A percentile compares a stretch with the other conserved stretches of the same genome.
Evolutionary conservation across 2,329 filamentous ascomycete species (phyloP).

Genomic region (Venturia effusa): DNA sequence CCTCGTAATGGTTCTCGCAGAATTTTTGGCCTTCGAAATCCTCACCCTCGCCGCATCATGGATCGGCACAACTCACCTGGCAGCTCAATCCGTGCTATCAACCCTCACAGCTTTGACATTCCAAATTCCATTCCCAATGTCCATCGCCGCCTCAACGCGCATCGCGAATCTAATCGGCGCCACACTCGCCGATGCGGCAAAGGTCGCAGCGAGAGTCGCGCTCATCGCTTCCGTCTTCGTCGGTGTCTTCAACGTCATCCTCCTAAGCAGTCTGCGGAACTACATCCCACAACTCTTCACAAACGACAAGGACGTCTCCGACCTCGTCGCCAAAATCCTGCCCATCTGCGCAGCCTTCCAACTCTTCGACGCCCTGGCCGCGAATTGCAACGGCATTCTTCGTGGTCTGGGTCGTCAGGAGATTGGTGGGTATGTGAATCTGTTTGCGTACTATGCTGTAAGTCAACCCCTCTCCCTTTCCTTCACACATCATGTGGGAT

Average conservation of each 20-base stretch:
- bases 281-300: conserved; percentile 70
- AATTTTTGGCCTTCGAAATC: conserved; percentile 88
- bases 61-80: conserved; percentile 68
- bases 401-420: conserved; percentile 81
- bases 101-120: conserved; percentile 73
- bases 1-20: conserved; percentile 87
- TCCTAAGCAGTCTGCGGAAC: conserved; percentile 58
- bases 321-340: conserved; percentile 56
- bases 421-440: conserved; percentile 79
- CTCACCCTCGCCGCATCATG: conserved; percentile 73
- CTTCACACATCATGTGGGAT: too few relatives aligned
- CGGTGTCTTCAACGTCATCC: conserved; percentile 65
- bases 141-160: conserved; percentile 77
- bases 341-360: conserved; percentile 83
- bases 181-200: conserved; percentile 68
- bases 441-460: conserved; percentile 71
- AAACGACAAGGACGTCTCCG: conserved; percentile 52
- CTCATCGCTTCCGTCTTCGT: conserved; percentile 56
- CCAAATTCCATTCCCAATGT: conserved; percentile 85
- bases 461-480: conserved; percentile 12
- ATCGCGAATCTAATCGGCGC: conserved; percentile 90
- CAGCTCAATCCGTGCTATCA: conserved; percentile 76
- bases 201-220: conserved; percentile 67
- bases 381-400: conserved; percentile 73
- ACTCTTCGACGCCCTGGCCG: conserved; percentile 71